Base-by-base conservation (phyloP, 2,329 filamentous ascomycete species). In the Alternaria conjuncta region DNA sequence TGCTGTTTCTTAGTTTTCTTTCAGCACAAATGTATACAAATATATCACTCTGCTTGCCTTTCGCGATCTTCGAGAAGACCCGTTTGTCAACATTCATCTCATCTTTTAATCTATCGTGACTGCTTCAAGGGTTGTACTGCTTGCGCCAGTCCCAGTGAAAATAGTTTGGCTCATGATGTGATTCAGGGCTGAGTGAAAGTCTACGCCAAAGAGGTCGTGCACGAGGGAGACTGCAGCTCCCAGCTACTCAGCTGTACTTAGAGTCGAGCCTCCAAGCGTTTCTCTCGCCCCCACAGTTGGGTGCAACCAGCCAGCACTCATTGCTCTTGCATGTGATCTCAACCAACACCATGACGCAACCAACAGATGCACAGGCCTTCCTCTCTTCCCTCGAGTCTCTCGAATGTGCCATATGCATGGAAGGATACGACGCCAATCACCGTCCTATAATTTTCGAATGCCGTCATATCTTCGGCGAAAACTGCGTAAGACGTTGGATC, bases 381-480 rank as follows among this genome's bases (percentile, higher is more conserved):
- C 54, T 56, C 20, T 44, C 21, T 26, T 55, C 53, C 25, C 25
- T 46, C n/a, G 41, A 30, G 12, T n/a, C n/a, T 18, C n/a, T 47
- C 18, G 55, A 59, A 26, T 63, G 55, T 44, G 36, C 12, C 50
- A 36, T 63, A n/a, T 59, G 60, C 43, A 32, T 30, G 32, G 55
- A 59, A 12, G 23, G 28, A n/a, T 58, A 45, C 47, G 20, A 30
- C 41, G 8, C 32, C 4, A 49, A 23, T 7, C 60, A 63, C 12
- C 44, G 11, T 5, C 28, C 55, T 9, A 50, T 57, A 8, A 23
- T 46, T 11, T n/a, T 55, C 10, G 25, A 43, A 30, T 63, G 60
- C 23, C 49, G 13, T 10, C 60, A 63, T 25, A 30, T 59, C 30
- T 55, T 55, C 28, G 55, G 55, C 23, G 28, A 30, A 46, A n/a